Base-by-base conservation (phyloP, 768 basidiomycete species). In the Naganishia onofrii region DNA sequence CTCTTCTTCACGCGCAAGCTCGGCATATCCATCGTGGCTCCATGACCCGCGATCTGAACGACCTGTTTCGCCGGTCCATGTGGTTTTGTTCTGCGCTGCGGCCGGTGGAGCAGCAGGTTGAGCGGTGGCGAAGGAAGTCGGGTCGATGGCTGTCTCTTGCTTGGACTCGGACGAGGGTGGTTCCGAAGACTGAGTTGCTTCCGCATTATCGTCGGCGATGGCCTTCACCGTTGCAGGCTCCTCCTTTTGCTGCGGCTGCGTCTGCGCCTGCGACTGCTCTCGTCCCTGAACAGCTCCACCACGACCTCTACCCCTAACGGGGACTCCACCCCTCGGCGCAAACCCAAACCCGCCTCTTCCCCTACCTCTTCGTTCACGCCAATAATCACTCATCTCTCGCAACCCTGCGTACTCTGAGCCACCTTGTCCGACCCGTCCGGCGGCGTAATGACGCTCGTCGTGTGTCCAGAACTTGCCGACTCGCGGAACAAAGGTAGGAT, bases 401-500 rank as follows among this genome's bases (percentile, higher is more conserved):
- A 74, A 69, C 13, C 77, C 76, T 21, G 70, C 65, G 58, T 75
- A 76, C 21, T 60, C 72, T 17, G 65, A 66, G 0, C 66, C 69
- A 6, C 74, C 77, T 31, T 74, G 69, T 7, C 78, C 75, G 7
- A 75, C 71, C n/a, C 63, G 44, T 5, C 77, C 80, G 26, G 67
- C 67, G 17, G 69, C 72, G 70, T 71, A 83, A 67, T 93, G 82
- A 56, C 93, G 88, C 79, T 95, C 93, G 79, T 96, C 93, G 77
- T 96, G 93, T 5, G 90, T 88, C 92, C 92, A 96, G 77, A 96
- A 96, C 72, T 89, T 89, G 67, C 93, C 93, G 28, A 94, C 90
- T 29, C 88, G 89, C 28, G 93, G 93, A 32, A 92, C 90, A 78
- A 88, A 93, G 1, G 91, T 90, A 1, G 93, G 93, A 78, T 96